Base-by-base conservation (phyloP, 768 basidiomycete species). In the Tephrocybe sp. region DNA sequence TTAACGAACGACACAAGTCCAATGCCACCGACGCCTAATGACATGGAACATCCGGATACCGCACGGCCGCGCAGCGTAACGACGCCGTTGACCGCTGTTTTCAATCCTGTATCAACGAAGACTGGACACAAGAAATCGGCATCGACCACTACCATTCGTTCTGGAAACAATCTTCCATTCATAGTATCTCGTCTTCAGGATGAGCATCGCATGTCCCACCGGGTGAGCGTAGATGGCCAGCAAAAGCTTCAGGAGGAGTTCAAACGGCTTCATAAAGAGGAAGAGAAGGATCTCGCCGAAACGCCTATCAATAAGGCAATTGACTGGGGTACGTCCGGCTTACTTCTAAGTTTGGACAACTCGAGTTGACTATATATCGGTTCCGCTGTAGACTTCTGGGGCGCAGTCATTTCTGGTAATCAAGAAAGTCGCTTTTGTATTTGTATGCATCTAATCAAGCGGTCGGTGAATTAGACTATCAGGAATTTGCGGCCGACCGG, bases 341-440 rank as follows among this genome's bases (percentile, higher is more conserved):
- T 36, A 49, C 14, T 40, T 3, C 18, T 38, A 34, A 8, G 12
- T n/a, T n/a, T n/a, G n/a, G n/a, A n/a, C n/a, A n/a, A n/a, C n/a
- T n/a, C 38, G 11, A 14, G 8, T 25, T 8, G 17, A 17, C 24
- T 15, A 43, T 26, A 42, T 26, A 53, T 17, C 3, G 24, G 10
- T 7, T 48, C 43, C 48, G 45, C 10, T 28, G n/a, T 58, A 94
- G 91, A 89, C 59, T 97, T 98, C 72, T 97, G 97, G 97, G 95
- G 94, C 1, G 81, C 78, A 9, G 95, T 99, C 2, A 88, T 98
- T 64, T 90, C 89, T 58, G 90, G 90, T 88, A 61, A 37, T 42
- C 24, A 28, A 48, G 30, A 6, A 48, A 53, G 36, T 71, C 58
- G 48, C 41, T 37, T 34, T 26, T 48, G 47, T 40, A 38, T 26